phyloP scores from a whole-genome alignment of 2,329 filamentous ascomycete species.

The Penicillium italicum region DNA sequence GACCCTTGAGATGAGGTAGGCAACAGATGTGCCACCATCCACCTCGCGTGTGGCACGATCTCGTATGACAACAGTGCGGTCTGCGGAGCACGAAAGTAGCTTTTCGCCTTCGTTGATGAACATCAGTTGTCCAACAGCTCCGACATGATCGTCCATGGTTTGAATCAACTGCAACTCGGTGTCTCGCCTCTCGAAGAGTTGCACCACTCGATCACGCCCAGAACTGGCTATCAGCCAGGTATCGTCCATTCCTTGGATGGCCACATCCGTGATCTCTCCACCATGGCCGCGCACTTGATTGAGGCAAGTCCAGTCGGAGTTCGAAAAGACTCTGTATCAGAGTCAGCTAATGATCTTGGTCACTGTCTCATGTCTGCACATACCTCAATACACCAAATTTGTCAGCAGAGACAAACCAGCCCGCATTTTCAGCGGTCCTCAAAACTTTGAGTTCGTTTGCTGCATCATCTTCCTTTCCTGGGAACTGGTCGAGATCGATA shows the following conservation, averaged over 20 bases:
- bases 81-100: conserved; percentile 80
- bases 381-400: conserved; percentile 73
- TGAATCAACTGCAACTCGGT: conserved; percentile 74
- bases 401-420: conserved; percentile 76
- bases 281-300: conserved; percentile 81
- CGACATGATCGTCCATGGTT: conserved; percentile 86
- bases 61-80: conserved; percentile 80
- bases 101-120: conserved; percentile 68
- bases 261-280: conserved; percentile 78
- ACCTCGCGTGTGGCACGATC: conserved; percentile 68
- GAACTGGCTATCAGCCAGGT: conserved; percentile 72
- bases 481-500: conserved; percentile 65
- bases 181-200: conserved; percentile 68
- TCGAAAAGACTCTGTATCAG: conserved; percentile 28
- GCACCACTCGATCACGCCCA: conserved; percentile 85
- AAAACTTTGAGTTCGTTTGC: conserved; percentile 58
- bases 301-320: conserved; percentile 57
- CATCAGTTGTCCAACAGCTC: conserved; percentile 73
- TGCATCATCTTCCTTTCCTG: conserved; percentile 42
- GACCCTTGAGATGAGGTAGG: conserved; percentile 71
- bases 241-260: conserved; percentile 61
- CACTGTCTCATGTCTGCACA: conserved; percentile 11
- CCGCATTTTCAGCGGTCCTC: conserved; percentile 58
- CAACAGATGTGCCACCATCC: conserved; percentile 56
- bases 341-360: conserved; percentile 15